phyloP scores from a whole-genome alignment of 2,329 filamentous ascomycete species.

The Didymella arachidicola region DNA sequence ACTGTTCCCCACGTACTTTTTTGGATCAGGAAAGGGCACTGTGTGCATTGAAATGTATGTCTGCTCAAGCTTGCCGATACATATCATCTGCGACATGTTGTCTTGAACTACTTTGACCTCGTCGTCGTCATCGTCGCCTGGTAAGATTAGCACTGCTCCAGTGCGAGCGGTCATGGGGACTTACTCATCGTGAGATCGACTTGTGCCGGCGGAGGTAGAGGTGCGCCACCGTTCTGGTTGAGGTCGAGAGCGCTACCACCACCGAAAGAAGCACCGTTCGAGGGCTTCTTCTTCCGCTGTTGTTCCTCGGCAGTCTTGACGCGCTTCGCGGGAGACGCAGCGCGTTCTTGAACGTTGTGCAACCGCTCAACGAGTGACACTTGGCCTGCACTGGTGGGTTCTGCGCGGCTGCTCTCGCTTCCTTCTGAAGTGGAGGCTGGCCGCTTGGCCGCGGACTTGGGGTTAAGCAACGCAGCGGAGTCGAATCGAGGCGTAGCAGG shows the following conservation, averaged over 20 bases:
- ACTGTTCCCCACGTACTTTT: constrained; percentile 65
- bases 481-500: constrained; percentile 32
- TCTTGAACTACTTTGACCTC: constrained; percentile 67
- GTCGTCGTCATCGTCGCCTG: constrained; percentile 70
- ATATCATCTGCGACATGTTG: constrained; percentile 74
- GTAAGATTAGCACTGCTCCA: constrained; percentile 32
- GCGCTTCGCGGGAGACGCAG: constrained; percentile 58
- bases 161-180: constrained; percentile 8
- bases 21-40: constrained; percentile 74
- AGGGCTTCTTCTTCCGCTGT: constrained; percentile 29
- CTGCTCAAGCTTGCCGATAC: constrained; percentile 78
- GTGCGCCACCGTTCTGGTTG: constrained; percentile 29
- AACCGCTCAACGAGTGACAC: constrained; percentile 75
- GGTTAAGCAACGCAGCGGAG: constrained; percentile 43
- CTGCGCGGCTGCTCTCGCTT: constrained; percentile 34
- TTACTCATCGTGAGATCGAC: constrained; percentile 49
- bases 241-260: constrained; percentile 54
- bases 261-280: constrained; percentile 25
- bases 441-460: constrained; percentile 43
- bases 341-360: constrained; percentile 76
- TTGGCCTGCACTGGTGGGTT: constrained; percentile 53
- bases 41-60: constrained; percentile 70
- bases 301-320: constrained; percentile 39
- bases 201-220: constrained; percentile 10
- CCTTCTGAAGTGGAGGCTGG: constrained; percentile 36